Conservation (phyloP, 495 filamentous ascomycete genomes). For the Aspergillus homomorphus region DNA sequence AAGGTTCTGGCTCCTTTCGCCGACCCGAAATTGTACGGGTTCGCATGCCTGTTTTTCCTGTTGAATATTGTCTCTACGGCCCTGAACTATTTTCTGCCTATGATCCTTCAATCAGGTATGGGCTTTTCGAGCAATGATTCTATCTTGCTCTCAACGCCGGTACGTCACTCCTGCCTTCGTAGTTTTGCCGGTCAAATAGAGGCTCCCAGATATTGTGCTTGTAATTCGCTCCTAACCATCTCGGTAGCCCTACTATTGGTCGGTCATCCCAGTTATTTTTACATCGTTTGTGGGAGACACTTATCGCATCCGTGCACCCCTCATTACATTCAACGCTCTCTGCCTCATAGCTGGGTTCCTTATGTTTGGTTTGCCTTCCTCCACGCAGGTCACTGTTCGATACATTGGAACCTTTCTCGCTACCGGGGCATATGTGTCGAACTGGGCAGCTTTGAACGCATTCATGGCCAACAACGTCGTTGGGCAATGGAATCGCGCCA, state of each 20-base stretch:
- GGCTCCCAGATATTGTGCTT: too few relatives aligned
- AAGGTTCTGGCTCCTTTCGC: conserved; percentile 58
- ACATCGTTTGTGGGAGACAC: conserved; percentile 67
- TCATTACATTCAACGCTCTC: conserved; percentile 72
- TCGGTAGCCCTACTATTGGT: conserved; percentile 65
- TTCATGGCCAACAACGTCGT: conserved; percentile 72
- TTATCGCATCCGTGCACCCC: conserved; percentile 60
- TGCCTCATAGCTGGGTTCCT: conserved; percentile 70
- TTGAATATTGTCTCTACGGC: conserved; percentile 68
- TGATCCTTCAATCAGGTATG: conserved; percentile 69
- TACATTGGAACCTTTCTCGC: conserved; percentile 74
- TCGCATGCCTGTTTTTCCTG: conserved; percentile 69
- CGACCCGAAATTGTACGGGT: conserved; percentile 72
- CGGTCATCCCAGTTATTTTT: conserved; percentile 65
- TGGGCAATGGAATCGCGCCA: conserved; percentile 74
- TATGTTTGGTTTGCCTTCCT: conserved; percentile 63
- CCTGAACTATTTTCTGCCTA: conserved; percentile 68
- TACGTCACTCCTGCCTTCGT: conserved; percentile 17
- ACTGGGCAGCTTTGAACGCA: conserved; percentile 75
- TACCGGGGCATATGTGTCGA: conserved; percentile 74
- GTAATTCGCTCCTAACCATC: conserved; percentile 4
- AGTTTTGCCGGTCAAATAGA: background rate
- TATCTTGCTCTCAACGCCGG: conserved; percentile 68
- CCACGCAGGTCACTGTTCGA: conserved; percentile 61
- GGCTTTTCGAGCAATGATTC: conserved; percentile 63